These are phyloP conservation scores for Saccharomyces pastorianus DNA, from an alignment of 1,139 yeast genomes.

Conservation along the genomic window DNA sequence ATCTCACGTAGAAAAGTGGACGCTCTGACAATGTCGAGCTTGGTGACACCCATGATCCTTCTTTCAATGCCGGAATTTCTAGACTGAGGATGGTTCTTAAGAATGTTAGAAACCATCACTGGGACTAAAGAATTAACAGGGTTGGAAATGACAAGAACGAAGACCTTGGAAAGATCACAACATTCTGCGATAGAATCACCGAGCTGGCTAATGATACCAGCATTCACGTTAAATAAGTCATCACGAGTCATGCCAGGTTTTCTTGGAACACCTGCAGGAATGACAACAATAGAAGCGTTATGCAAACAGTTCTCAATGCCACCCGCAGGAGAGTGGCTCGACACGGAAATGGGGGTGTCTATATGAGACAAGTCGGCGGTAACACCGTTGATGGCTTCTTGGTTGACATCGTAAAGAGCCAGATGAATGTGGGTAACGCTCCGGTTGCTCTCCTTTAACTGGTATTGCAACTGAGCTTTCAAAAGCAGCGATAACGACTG, in stretches of 20 bases:
- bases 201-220: constrained; percentile 77
- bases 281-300: constrained; percentile 69
- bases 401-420: constrained; percentile 64
- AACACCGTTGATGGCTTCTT: constrained; percentile 64
- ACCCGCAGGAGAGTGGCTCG: constrained; percentile 61
- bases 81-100: constrained; percentile 7
- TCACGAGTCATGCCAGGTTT: constrained; percentile 98
- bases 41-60: constrained; percentile 86
- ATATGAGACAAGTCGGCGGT: constrained; percentile 88
- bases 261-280: constrained; percentile 96
- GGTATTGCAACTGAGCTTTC: constrained; percentile 42
- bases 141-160: constrained; percentile 75
- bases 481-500: constrained; percentile 84
- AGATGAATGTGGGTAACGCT: constrained; percentile 32
- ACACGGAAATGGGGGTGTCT: constrained; percentile 68
- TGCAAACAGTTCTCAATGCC: constrained; percentile 53
- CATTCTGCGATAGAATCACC: constrained; percentile 67
- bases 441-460: background rate
- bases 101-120: constrained; percentile 68
- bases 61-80: constrained; percentile 69
- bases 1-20: constrained; percentile 67
- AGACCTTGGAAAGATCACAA: constrained; percentile 27
- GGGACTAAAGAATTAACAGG: constrained; percentile 97
- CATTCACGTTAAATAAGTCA: constrained; percentile 87
- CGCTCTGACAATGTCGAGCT: constrained; percentile 84